Percentiles rank a stretch among this genome's conserved stretches.
phyloP scores from a whole-genome alignment of 345 rosid genomes.

The Rhodomyrtus tomentosa region DNA sequence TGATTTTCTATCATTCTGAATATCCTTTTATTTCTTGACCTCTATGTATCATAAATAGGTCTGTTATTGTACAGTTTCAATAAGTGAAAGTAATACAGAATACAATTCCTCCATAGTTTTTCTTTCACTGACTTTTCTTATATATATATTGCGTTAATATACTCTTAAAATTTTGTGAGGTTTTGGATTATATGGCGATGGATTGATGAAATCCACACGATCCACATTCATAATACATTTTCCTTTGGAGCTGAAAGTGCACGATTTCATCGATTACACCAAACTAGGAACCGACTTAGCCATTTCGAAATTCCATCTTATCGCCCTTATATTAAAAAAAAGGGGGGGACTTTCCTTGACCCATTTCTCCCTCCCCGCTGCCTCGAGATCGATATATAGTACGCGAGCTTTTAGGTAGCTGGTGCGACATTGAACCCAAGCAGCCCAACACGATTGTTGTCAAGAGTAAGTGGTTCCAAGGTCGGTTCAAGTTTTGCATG shows the following conservation, averaged over 20 bases:
- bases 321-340: no score
- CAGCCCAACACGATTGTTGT: accelerated
- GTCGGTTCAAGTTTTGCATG: no score
- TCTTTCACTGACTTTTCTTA: no score
- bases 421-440: background rate
- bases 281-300: accelerated
- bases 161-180: background rate
- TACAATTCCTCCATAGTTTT: no score
- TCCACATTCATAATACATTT: background rate
- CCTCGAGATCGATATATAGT: background rate
- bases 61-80: no score
- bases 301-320: background rate
- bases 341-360: no score
- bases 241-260: background rate
- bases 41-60: no score
- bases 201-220: background rate
- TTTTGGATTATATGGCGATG: background rate
- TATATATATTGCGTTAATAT: background rate
- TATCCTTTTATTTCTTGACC: no score
- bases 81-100: no score
- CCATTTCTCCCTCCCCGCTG: no score
- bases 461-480: no score
- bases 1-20: no score
- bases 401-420: accelerated
- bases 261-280: background rate